Percentiles rank a stretch among this genome's conserved stretches.
Evolutionary conservation across 176 grass and related monocot species (phyloP).

Genomic region (Rhynchospora tenuis): DNA sequence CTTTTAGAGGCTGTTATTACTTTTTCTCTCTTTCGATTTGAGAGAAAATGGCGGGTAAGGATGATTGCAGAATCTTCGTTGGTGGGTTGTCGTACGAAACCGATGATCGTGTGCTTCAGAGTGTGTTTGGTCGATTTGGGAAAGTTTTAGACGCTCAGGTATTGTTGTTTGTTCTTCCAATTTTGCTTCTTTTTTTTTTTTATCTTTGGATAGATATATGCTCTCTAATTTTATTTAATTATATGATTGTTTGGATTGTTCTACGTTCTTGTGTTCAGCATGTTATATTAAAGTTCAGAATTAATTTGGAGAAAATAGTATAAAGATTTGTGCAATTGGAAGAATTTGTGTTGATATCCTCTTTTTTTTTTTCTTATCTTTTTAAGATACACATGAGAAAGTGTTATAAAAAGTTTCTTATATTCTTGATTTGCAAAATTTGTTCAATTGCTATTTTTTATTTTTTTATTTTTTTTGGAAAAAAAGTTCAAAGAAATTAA

Average conservation of each 20-base stretch:
- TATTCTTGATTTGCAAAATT: background rate
- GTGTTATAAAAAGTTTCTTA: background rate
- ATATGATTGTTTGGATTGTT: background rate
- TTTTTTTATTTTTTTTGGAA: no score
- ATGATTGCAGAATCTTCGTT: slow-evolving; percentile 75
- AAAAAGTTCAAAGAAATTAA: background rate
- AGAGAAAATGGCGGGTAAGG: slow-evolving; percentile 56
- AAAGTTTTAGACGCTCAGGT: slow-evolving; percentile 83
- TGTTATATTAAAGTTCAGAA: background rate
- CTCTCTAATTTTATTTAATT: background rate
- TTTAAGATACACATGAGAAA: background rate
- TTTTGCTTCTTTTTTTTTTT: background rate
- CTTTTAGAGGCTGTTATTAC: background rate
- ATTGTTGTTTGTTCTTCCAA: background rate
- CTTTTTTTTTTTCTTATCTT: background rate
- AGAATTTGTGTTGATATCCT: background rate
- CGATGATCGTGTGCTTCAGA: slow-evolving; percentile 59
- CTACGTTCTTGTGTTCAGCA: background rate
- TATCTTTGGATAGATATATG: background rate
- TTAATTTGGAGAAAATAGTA: no score
- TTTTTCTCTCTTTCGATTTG: background rate
- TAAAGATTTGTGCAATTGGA: no score
- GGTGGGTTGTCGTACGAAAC: slow-evolving; percentile 90
- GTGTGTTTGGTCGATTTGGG: slow-evolving; percentile 59
- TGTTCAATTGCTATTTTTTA: background rate